Conservation (phyloP, 2,329 filamentous ascomycete species). For the Epichloe hybrida region DNA sequence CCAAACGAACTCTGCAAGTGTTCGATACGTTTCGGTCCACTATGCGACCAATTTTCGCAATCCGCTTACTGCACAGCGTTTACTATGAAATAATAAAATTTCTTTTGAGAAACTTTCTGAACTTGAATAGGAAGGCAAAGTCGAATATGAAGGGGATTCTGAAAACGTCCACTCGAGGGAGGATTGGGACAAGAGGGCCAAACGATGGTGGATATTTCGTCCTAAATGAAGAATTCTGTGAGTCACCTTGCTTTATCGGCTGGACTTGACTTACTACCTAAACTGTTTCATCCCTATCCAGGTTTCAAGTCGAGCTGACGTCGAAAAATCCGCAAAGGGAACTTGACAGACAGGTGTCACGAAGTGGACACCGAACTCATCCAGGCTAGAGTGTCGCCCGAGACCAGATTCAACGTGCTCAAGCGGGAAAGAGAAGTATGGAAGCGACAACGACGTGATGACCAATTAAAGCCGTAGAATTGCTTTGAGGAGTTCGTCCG, state of each 20-base stretch:
- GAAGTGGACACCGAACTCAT: background rate
- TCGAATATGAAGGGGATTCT: background rate
- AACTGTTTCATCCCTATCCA: background rate
- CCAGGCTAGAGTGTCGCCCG: background rate
- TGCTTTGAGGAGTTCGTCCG: conserved; percentile 1
- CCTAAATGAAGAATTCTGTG: background rate
- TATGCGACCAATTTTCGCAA: background rate
- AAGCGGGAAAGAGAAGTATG: background rate
- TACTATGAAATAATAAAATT: background rate
- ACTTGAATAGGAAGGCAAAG: background rate
- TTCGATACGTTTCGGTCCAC: background rate
- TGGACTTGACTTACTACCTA: too few species aligned
- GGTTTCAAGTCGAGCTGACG: background rate
- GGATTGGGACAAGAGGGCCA: background rate
- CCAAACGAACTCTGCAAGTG: background rate
- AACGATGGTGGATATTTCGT: background rate
- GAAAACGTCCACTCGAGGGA: background rate
- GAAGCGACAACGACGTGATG: background rate
- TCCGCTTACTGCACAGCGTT: background rate
- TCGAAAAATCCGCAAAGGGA: background rate
- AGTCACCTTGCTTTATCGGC: background rate
- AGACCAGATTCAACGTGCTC: background rate
- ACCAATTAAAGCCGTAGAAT: background rate
- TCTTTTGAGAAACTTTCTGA: background rate
- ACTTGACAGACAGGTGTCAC: background rate